phyloP scores from a whole-genome alignment of 495 filamentous ascomycete species.

The Usnea hakonensis region DNA sequence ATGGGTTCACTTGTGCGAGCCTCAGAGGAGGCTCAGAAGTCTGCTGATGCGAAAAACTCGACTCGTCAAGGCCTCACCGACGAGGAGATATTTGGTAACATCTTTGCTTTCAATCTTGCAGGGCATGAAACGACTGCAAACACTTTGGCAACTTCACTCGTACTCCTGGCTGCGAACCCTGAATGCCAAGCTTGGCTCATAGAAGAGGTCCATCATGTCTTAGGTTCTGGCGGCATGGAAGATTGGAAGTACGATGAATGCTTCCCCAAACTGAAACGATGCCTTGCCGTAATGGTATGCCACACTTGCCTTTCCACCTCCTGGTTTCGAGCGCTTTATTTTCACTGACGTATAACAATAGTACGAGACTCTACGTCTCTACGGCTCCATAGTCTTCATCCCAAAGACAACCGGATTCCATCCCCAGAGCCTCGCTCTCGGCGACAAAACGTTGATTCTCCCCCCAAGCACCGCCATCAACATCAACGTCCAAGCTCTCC shows the following conservation, averaged over 20 bases:
- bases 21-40: slow-evolving; percentile 27
- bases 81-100: slow-evolving; percentile 45
- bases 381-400: slow-evolving; percentile 36
- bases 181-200: slow-evolving; percentile 41
- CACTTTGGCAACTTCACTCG: slow-evolving; percentile 41
- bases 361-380: slow-evolving; percentile 47
- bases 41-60: not conserved
- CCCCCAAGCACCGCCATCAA: slow-evolving; percentile 14
- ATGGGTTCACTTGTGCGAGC: slow-evolving; percentile 34
- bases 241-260: slow-evolving; percentile 22
- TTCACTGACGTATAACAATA: slow-evolving; percentile 13
- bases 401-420: slow-evolving; percentile 33
- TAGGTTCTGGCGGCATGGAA: slow-evolving; percentile 19
- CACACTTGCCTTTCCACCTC: not conserved
- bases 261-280: slow-evolving; percentile 20
- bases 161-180: slow-evolving; percentile 41
- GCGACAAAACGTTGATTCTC: slow-evolving; percentile 28
- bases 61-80: slow-evolving; percentile 28
- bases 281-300: slow-evolving; percentile 23
- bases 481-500: slow-evolving; percentile 30
- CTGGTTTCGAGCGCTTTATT: not conserved
- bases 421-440: slow-evolving; percentile 25
- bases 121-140: slow-evolving; percentile 51
- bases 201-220: slow-evolving; percentile 35
- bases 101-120: slow-evolving; percentile 48